A percentile compares a stretch with the other conserved stretches of the same genome.
phyloP scores from a whole-genome alignment of 106 monocot species.

The Cymbidium sinense region DNA sequence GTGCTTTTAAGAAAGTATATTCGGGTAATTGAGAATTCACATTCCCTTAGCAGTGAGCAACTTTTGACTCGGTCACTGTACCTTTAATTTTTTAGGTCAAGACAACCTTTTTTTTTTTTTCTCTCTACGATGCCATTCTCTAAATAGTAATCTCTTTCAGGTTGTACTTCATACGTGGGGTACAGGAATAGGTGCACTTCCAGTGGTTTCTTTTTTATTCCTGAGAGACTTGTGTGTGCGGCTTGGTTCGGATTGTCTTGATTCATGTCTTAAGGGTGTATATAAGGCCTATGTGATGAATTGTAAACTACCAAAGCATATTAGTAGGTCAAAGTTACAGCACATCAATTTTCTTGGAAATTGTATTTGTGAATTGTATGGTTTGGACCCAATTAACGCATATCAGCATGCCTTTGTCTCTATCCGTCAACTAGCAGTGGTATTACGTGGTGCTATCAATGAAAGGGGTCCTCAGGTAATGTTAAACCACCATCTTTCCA shows the following conservation, averaged over 20 bases:
- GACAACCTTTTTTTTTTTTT: background rate
- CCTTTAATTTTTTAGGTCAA: background rate
- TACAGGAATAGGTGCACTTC: slow-evolving; percentile 73
- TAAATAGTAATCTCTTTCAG: slow-evolving; percentile 21
- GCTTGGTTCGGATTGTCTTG: slow-evolving; percentile 88
- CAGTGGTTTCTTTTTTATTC: slow-evolving; percentile 87
- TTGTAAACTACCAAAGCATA: slow-evolving; percentile 74
- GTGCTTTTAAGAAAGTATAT: slow-evolving; percentile 81
- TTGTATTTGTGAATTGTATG: slow-evolving; percentile 82
- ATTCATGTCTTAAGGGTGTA: slow-evolving; percentile 74
- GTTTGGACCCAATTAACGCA: slow-evolving; percentile 61
- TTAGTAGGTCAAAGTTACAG: slow-evolving; percentile 63
- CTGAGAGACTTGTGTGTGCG: slow-evolving; percentile 80
- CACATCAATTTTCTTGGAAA: slow-evolving; percentile 92
- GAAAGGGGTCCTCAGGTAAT: slow-evolving; percentile 71
- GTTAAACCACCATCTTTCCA: background rate
- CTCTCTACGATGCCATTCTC: background rate
- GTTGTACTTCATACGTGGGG: slow-evolving; percentile 84
- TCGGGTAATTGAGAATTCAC: slow-evolving; percentile 44
- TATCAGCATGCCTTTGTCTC: slow-evolving; percentile 90
- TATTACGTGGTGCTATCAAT: slow-evolving; percentile 64
- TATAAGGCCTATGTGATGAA: slow-evolving; percentile 90
- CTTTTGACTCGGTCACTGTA: too few species aligned
- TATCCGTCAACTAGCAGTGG: slow-evolving; percentile 79
- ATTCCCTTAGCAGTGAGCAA: background rate